Evolutionary conservation across 2,329 filamentous ascomycete genomes (phyloP).

Genomic region (Venturia aucupariae): DNA sequence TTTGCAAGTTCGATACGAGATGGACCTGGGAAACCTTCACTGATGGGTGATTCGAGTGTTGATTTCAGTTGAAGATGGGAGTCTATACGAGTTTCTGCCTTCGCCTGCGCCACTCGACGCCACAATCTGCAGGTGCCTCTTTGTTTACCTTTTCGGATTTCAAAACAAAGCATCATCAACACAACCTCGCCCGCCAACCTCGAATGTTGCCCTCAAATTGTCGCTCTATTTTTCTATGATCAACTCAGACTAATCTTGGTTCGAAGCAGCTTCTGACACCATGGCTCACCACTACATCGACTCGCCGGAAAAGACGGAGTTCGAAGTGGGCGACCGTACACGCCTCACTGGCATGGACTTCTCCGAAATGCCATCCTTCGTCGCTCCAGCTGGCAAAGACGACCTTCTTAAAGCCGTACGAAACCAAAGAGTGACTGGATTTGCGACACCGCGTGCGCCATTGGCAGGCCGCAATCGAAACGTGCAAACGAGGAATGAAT

Average conservation of each 20-base stretch:
- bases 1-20: no score
- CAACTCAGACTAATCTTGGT: not conserved
- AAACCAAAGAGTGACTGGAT: slow-evolving; percentile 33
- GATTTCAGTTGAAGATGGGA: no score
- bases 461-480: slow-evolving; percentile 58
- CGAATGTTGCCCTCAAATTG: not conserved
- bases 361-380: slow-evolving; percentile 80
- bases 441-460: slow-evolving; percentile 68
- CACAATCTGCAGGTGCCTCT: not conserved
- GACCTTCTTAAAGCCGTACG: slow-evolving; percentile 54
- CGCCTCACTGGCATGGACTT: slow-evolving; percentile 56
- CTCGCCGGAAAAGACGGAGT: slow-evolving; percentile 61
- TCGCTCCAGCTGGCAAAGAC: slow-evolving; percentile 63
- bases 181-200: not conserved
- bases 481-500: slow-evolving; percentile 55
- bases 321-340: slow-evolving; percentile 70
- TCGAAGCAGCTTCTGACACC: slow-evolving; percentile 11
- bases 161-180: slow-evolving; percentile 1
- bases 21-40: no score
- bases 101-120: not conserved
- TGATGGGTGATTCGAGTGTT: no score
- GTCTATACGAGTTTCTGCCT: not conserved
- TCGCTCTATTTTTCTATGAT: not conserved
- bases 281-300: slow-evolving; percentile 53
- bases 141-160: not conserved